Percentiles rank a stretch among this genome's conserved stretches.
Conservation (phyloP, 1,284 basidiomycete species). For the Papiliotrema flavescens region DNA sequence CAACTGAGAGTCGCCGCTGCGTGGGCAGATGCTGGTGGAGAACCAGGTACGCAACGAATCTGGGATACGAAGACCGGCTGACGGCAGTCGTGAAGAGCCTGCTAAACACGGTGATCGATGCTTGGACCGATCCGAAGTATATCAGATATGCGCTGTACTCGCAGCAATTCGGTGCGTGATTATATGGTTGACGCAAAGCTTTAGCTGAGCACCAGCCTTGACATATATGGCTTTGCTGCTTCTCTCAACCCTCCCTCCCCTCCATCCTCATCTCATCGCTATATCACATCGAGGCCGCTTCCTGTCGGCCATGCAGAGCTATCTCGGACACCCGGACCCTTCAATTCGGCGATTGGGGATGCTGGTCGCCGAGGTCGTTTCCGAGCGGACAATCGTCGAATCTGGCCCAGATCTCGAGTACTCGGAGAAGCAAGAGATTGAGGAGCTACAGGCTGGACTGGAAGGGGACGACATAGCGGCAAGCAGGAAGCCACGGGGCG, state of each 20-base stretch:
- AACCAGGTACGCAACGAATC: no score
- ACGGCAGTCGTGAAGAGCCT: conserved; percentile 49
- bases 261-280: conserved; percentile 49
- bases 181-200: neutral
- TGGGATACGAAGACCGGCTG: neutral
- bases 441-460: conserved; percentile 39
- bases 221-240: conserved; percentile 66
- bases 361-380: conserved; percentile 75
- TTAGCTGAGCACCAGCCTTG: conserved; percentile 53
- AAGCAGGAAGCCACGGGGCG: conserved; percentile 41
- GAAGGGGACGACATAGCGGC: conserved; percentile 32
- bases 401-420: conserved; percentile 5
- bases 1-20: no score
- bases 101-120: conserved; percentile 34
- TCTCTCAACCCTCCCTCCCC: conserved; percentile 58
- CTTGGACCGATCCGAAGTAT: conserved; percentile 47
- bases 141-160: conserved; percentile 45
- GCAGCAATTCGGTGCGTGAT: conserved; percentile 36
- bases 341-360: conserved; percentile 84
- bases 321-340: conserved; percentile 73
- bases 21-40: no score
- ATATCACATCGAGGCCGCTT: conserved; percentile 58
- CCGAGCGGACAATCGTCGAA: conserved; percentile 32
- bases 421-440: conserved; percentile 30
- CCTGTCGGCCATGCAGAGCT: conserved; percentile 67